Evolutionary conservation across 108 stramenopile species (phyloP), one percentile per base, ranked within the genome.

Genomic region (Bacterosira constricta): DNA sequence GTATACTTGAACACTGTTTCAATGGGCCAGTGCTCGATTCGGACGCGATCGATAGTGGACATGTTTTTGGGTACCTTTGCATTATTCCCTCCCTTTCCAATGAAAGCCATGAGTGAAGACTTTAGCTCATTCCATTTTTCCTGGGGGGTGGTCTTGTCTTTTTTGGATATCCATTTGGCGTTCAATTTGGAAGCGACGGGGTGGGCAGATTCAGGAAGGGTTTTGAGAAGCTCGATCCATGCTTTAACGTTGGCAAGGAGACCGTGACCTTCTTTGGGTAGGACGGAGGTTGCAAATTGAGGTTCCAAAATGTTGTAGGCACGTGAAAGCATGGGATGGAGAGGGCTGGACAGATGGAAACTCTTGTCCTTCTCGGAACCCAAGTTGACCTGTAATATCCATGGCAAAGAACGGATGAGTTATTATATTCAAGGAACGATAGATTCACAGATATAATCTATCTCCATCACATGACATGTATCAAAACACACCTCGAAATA

Each of bases 261-360:
- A 11, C 87, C 88, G 47, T 96, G 95, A 35, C 96, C 97, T 32
- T 80, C 63, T 37, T 83, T 88, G 2, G 91, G 86, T 11, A 97
- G 62, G 31, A 98, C 86, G 63, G 85, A 47, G 20, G 86, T 53
- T n/a, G 90, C 63, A 77, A 99, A 99, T 77, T 90, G 68, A 4
- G 97, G 97, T 84, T 98, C 98, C 12, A 99, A 81, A 12, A 92
- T 73, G 2, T 82, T 75, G 68, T 86, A 87, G 18, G 97, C 92
- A 10, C 98, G 90, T n/a, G 57, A 38, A 18, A 99, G 73, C 73
- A 94, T 89, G 17, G 98, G 98, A 77, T 98, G 98, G 10, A 97
- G 82, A 17, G 90, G 90, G 46, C 63, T 23, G 20, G 86, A 66
- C 7, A 94, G 64, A 21, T 82, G 63, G 6, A 90, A 66, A 17